Evolutionary conservation across 2,329 filamentous ascomycete genomes (phyloP).

Genomic region (Zasmidium cellare): DNA sequence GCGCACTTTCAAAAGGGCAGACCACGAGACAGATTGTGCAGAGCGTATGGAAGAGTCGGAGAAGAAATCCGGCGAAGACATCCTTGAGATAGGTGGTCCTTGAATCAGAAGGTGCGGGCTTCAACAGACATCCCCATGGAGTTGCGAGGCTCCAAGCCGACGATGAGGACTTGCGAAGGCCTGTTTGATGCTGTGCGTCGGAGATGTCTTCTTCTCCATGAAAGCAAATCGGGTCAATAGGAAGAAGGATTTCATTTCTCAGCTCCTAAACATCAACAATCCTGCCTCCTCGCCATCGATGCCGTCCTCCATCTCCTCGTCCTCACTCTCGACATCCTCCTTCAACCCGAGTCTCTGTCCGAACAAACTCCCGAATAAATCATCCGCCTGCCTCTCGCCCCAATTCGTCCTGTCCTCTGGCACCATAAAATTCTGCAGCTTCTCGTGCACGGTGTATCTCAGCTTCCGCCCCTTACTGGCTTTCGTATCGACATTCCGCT

Average conservation of each 20-base stretch:
- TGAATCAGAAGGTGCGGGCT: too few relatives aligned
- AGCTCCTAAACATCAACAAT: conserved; percentile 31
- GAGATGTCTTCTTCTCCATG: too few relatives aligned
- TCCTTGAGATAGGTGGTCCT: too few relatives aligned
- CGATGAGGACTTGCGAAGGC: too few relatives aligned
- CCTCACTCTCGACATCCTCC: conserved; percentile 41
- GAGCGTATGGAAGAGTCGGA: too few relatives aligned
- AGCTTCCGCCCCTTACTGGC: conserved; percentile 94
- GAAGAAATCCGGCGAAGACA: too few relatives aligned
- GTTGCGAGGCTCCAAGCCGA: too few relatives aligned
- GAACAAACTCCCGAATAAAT: conserved; percentile 54
- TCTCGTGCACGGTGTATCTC: conserved; percentile 92
- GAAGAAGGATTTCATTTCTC: background rate
- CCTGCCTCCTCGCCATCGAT: conserved; percentile 28
- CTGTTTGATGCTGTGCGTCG: too few relatives aligned
- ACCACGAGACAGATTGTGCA: too few relatives aligned
- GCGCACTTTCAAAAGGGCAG: too few relatives aligned
- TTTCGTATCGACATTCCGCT: conserved; percentile 84
- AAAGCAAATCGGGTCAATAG: too few relatives aligned
- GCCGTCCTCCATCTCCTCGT: conserved; percentile 33
- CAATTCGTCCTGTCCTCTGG: conserved; percentile 78
- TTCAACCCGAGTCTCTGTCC: conserved; percentile 46
- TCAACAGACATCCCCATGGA: too few relatives aligned
- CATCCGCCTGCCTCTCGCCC: conserved; percentile 77
- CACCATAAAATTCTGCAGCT: conserved; percentile 97